These are phyloP conservation scores for Cercospora nicotianae DNA, from an alignment of 2,329 filamentous ascomycete species.

Conservation along the genomic window DNA sequence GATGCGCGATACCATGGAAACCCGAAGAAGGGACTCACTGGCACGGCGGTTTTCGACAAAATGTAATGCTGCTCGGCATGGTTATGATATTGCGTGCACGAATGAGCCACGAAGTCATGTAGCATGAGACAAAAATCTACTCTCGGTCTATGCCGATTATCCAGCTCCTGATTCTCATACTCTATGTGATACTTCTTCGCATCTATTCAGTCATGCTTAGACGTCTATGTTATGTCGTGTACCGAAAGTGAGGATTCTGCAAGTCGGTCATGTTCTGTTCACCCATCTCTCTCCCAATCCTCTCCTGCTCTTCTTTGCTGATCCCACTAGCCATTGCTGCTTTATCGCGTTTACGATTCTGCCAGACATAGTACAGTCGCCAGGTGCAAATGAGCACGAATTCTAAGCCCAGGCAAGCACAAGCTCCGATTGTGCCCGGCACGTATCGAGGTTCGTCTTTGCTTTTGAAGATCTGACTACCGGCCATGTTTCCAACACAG, in stretches of 20 bases:
- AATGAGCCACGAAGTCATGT: constrained; percentile 1
- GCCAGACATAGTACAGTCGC: constrained; percentile 44
- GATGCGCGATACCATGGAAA: constrained; percentile 32
- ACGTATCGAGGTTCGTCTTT: constrained; percentile 49
- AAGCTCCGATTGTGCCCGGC: constrained; percentile 45
- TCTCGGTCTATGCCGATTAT: neutral
- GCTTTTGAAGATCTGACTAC: constrained; percentile 49
- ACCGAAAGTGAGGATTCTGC: constrained; percentile 35
- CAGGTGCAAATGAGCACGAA: constrained; percentile 43
- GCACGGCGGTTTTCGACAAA: constrained; percentile 42
- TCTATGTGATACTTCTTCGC: neutral
- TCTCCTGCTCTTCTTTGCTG: constrained; percentile 60
- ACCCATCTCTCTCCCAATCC: constrained; percentile 65
- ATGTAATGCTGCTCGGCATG: constrained; percentile 33
- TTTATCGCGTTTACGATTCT: constrained; percentile 40
- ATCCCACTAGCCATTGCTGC: constrained; percentile 31
- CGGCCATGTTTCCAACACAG: constrained; percentile 52
- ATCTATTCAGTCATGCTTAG: neutral
- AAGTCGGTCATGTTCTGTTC: constrained; percentile 71
- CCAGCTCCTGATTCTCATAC: neutral
- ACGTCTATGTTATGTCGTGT: constrained; percentile 20
- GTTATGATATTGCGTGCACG: neutral
- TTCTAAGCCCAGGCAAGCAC: constrained; percentile 38
- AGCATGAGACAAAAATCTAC: constrained; percentile 1
- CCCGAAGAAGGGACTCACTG: constrained; percentile 30